These are phyloP conservation scores for Cryptococcus jaspeensis DNA, from an alignment of 1,284 basidiomycete species.

Conservation along the genomic window DNA sequence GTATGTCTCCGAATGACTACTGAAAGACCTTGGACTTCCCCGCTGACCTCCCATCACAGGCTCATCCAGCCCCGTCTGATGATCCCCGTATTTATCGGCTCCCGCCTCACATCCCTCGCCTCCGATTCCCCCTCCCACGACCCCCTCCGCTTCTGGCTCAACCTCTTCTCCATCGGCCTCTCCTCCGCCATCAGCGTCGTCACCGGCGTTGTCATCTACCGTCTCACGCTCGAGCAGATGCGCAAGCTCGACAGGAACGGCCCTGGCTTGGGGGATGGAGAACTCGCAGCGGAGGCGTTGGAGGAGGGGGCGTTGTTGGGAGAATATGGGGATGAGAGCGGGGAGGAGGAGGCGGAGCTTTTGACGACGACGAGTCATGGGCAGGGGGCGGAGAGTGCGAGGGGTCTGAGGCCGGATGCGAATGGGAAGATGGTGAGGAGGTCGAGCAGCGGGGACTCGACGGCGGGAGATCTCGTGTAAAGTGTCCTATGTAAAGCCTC, in stretches of 20 bases:
- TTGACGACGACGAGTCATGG: background rate
- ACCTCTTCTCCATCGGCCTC: conserved; percentile 40
- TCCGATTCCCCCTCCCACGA: conserved; percentile 29
- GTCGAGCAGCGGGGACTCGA: conserved; percentile 8
- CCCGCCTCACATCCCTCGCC: conserved; percentile 43
- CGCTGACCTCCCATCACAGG: conserved; percentile 17
- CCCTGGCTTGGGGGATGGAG: conserved; percentile 24
- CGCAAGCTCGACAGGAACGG: conserved; percentile 34
- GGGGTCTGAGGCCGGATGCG: background rate
- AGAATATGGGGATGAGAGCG: conserved; percentile 29
- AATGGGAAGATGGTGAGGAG: conserved; percentile 4
- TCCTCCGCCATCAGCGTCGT: conserved; percentile 33
- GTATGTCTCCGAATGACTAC: conserved; percentile 16
- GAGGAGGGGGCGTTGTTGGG: conserved; percentile 40
- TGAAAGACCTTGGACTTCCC: background rate
- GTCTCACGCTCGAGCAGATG: conserved; percentile 49
- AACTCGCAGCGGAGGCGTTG: conserved; percentile 38
- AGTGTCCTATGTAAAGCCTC: background rate
- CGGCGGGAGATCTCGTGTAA: background rate
- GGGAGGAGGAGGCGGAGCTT: conserved; percentile 23
- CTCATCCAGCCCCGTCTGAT: conserved; percentile 40
- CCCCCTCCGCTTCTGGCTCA: conserved; percentile 47
- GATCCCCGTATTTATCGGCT: conserved; percentile 50
- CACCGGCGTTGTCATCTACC: conserved; percentile 48
- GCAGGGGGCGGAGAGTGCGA: background rate